Conservation (phyloP, 2,329 filamentous ascomycete genomes). For the Fusarium lateritium region DNA sequence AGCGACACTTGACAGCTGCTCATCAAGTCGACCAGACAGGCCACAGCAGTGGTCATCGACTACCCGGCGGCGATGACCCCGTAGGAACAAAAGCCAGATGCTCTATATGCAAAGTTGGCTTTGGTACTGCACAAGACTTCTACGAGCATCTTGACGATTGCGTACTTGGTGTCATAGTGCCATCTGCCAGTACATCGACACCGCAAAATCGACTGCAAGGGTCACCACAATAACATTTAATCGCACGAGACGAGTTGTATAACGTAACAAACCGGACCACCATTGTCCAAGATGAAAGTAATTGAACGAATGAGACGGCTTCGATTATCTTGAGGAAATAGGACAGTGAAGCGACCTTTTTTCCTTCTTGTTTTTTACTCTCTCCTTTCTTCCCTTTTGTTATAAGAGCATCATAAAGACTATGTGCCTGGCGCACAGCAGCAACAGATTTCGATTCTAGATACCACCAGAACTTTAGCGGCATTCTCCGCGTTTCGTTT, state of each 20-base stretch:
- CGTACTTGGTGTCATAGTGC: constrained; percentile 71
- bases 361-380: constrained; percentile 7
- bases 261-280: background rate
- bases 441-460: constrained; percentile 40
- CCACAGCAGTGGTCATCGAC: constrained; percentile 80
- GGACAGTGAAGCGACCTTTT: constrained; percentile 17
- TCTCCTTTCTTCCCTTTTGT: constrained; percentile 26
- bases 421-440: constrained; percentile 39
- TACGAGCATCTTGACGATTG: constrained; percentile 92
- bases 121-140: constrained; percentile 92
- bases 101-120: constrained; percentile 86
- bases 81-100: constrained; percentile 80
- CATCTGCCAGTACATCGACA: constrained; percentile 44
- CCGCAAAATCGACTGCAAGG: constrained; percentile 30
- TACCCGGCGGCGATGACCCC: constrained; percentile 38
- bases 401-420: constrained; percentile 29
- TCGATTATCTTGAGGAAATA: constrained; percentile 20
- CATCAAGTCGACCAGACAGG: constrained; percentile 96
- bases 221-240: constrained; percentile 17
- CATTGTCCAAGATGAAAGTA: constrained; percentile 7
- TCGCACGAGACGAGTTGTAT: background rate
- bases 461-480: constrained; percentile 41
- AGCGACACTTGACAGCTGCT: constrained; percentile 91
- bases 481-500: constrained; percentile 23
- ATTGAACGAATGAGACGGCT: constrained; percentile 24